Evolutionary conservation across 1,284 basidiomycete species (phyloP), one percentile per base, ranked within the genome.

Genomic region (Ceratobasidium sp.): DNA sequence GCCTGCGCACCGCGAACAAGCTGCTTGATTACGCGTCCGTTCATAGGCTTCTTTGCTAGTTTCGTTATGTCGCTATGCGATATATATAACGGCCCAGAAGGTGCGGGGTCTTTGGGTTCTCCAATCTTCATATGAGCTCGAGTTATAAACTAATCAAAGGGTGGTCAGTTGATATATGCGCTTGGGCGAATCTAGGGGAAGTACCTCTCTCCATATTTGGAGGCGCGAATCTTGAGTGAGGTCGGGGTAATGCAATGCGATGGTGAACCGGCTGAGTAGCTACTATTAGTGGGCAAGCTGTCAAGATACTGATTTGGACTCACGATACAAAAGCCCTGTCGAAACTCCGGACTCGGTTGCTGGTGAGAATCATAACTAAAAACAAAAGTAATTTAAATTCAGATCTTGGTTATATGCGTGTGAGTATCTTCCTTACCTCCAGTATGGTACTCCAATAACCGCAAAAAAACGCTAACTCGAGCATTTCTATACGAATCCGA

Each of bases 21-120:
- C n/a, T 64, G 62, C 45, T 64, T 64, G 62, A 64, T 64, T 0
- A 64, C 62, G 4, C 62, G 62, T n/a, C 62, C 62, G 24, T 64
- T 64, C 62, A 64, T 64, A 14, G 62, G 62, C 62, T 64, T 64
- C n/a, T 44, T 64, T 19, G 62, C 44, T 2, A 64, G 62, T 31
- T 19, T 48, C 27, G 24, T 64, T 8, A 64, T 29, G 24, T 64
- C 62, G 27, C 48, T 14, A 17, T 64, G 62, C 24, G 62, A 64
- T 19, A 64, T 64, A 29, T 64, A 64, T 17, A 48, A 31, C n/a
- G 62, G 62, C 14, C 62, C 62, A 14, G 62, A 64, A 6, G 44
- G 24, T 27, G 47, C 27, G 48, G 45, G 29, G 11, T 24, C 62
- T 17, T 48, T 48, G 27, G 62, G 44, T 19, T 44, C 41, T 15